Base-by-base conservation (phyloP, 495 filamentous ascomycete genomes). In the Aspergillus indologenus region DNA sequence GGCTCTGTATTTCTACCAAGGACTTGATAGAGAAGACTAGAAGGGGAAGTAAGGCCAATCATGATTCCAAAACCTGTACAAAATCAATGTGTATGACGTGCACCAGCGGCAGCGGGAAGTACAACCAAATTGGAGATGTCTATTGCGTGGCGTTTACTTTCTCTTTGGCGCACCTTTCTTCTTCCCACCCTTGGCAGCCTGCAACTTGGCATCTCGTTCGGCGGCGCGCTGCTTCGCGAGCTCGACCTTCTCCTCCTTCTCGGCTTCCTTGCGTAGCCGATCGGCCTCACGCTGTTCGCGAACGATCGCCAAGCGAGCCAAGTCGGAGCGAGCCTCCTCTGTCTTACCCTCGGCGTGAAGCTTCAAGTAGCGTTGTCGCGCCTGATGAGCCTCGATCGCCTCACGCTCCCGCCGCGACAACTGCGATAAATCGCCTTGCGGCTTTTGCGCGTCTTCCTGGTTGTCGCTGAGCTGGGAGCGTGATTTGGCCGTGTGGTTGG, bases 261-360 rank as follows among this genome's bases (percentile, higher is more conserved):
- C 89, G 9, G 80, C 92, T 82, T 85, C 83, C 81, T 92, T 92
- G 75, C 81, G 81, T 70, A 73, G 86, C 65, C 90, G 83, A 69
- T 96, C 93, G 24, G 87, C 87, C 70, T 94, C 94, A 40, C 94
- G 81, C 79, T 89, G 87, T 81, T 96, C 90, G 22, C 86, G 81
- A 56, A 98, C 90, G 53, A 92, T 65, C 63, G 77, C 83, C 68
- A 98, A 70, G 54, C 94, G 79, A 52, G 90, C 94, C 66, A 98
- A 65, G 79, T 98, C 94, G n/a, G 91, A 86, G 64, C 88, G 88
- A 20, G 93, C 94, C 79, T 98, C 90, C 55, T 98, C 95, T 43
- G 94, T 97, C 83, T 97, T 97, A 56, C 94, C 94, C 65, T 91
- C 91, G 57, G 91, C 91, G 65, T 98, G 94, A 63, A 98, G 70